phyloP scores from a whole-genome alignment of 768 basidiomycete species.

The Termitomyces sp. region DNA sequence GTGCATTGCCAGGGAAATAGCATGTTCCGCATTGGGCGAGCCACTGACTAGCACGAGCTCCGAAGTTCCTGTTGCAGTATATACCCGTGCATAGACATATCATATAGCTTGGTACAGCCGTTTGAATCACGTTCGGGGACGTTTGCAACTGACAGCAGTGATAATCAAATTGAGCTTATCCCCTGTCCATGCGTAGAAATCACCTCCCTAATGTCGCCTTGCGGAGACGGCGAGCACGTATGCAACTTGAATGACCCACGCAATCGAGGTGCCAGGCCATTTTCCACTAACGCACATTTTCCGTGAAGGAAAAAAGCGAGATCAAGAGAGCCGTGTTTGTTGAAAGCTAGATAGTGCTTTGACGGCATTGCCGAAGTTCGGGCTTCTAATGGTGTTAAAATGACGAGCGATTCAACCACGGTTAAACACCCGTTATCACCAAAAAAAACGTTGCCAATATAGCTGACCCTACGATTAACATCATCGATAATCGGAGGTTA shows the following conservation, averaged over 20 bases:
- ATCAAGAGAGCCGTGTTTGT: constrained; percentile 20
- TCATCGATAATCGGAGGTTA: constrained; percentile 27
- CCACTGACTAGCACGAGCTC: too few species aligned
- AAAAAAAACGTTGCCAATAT: constrained; percentile 40
- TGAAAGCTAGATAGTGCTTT: constrained; percentile 36
- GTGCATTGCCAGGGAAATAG: too few species aligned
- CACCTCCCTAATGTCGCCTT: constrained; percentile 9
- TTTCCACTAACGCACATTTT: too few species aligned
- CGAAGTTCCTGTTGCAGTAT: constrained; percentile 12
- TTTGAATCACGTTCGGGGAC: constrained; percentile 35
- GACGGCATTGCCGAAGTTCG: constrained; percentile 20
- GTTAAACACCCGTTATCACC: constrained; percentile 27
- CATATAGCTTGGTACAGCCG: constrained; percentile 30
- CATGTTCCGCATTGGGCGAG: too few species aligned
- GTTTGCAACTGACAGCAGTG: constrained; percentile 29
- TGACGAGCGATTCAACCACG: constrained; percentile 32
- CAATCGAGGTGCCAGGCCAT: constrained; percentile 38
- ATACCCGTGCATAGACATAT: constrained; percentile 27
- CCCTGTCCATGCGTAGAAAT: constrained; percentile 35
- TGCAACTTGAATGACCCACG: constrained; percentile 31
- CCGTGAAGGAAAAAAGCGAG: constrained; percentile 34
- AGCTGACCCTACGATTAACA: constrained; percentile 42
- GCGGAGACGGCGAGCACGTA: too few species aligned
- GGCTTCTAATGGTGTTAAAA: constrained; percentile 23
- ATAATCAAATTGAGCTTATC: constrained; percentile 41